Evolutionary conservation across 768 basidiomycete species (phyloP), one percentile per base, ranked within the genome.

Genomic region (Stropharia rugosoannulata): DNA sequence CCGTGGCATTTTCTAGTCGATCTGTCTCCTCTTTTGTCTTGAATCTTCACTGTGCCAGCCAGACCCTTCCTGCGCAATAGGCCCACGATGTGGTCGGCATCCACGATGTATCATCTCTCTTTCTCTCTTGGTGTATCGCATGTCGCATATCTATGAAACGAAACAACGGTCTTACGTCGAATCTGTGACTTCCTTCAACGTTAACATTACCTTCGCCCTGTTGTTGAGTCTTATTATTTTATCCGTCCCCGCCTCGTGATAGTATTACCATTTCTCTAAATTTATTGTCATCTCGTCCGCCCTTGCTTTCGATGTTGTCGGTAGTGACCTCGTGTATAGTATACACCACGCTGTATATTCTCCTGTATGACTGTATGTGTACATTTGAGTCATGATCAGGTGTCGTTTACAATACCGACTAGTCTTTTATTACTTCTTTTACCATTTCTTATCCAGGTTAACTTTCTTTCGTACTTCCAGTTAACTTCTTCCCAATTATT

Each of bases 281-380:
- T 16, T 59, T 59, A 49, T 51, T 10, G 32, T 25, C 47, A n/a
- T 45, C 45, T 32, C 27, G 27, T 38, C 27, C 57, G 50, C 49
- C 49, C 41, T 58, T 63, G 64, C 64, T 67, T 64, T 65, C 61
- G 55, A 54, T 65, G 59, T 55, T 67, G 60, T 67, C 62, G 61
- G 19, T 54, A 37, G 47, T 54, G 41, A 38, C 39, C 41, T 36
- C 41, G 27, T 52, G 51, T 52, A 44, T 52, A 52, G 51, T 52
- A 44, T 52, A 52, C 51, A 44, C 42, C 19, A 52, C 16, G 29
- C 51, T 52, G 51, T 44, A 52, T 52, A 42, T 52, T 44, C 42
- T 52, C 25, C 44, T 52, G 51, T 52, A 52, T 44, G 42, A 52
- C 51, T 52, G 42, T 37, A 45, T 29, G 35, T 52, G 39, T 40